These are phyloP conservation scores for Coniochaeta sp. DNA, from an alignment of 2,329 filamentous ascomycete species.

Conservation along the genomic window DNA sequence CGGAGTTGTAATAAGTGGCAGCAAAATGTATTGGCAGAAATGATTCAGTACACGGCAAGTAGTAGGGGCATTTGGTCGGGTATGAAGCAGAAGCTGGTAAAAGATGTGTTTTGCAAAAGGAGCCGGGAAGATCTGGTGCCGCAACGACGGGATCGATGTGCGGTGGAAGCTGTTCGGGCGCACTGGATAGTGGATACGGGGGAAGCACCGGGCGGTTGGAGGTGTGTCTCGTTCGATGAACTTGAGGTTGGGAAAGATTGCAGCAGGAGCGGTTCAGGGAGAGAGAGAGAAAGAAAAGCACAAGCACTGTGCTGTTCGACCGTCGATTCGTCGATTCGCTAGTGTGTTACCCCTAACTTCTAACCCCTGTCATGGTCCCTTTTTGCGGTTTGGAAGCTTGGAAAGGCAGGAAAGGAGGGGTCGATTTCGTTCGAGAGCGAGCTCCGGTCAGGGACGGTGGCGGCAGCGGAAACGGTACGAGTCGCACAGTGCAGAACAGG, in stretches of 20 bases:
- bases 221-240: neutral
- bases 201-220: neutral
- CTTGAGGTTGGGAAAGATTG: neutral
- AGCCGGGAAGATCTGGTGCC: neutral
- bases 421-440: neutral
- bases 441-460: neutral
- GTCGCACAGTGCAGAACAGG: neutral
- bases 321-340: neutral
- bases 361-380: neutral
- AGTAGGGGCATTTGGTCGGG: too few relatives aligned
- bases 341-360: conserved; percentile 1
- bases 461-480: neutral
- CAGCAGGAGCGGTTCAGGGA: neutral
- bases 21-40: neutral
- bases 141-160: neutral
- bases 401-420: conserved; percentile 2
- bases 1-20: neutral
- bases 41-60: neutral
- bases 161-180: neutral
- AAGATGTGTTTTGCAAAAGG: neutral
- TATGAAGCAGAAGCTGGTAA: neutral
- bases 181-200: neutral
- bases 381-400: neutral
- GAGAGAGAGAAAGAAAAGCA: neutral
- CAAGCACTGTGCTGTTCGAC: conserved; percentile 1